Base-by-base conservation (phyloP, 2,329 filamentous ascomycete species). In the Colletotrichum chlorophyti region DNA sequence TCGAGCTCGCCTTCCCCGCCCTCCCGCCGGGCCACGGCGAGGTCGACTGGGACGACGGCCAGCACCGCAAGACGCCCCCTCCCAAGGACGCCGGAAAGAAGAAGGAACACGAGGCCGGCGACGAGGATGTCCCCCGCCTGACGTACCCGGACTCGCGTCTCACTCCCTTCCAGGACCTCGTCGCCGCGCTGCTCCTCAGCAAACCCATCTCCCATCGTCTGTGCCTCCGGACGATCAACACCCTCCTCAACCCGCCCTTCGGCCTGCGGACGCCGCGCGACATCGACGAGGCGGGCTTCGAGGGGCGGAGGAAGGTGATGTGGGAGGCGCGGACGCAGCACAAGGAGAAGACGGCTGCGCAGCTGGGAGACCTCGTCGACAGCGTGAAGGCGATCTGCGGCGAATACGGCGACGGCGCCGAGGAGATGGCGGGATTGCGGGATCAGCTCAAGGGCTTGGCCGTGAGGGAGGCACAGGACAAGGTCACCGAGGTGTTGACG, bases 121-220 rank as follows among this genome's bases (percentile, higher is more conserved):
- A 49, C 4, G 35, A 49, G 3, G 15, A 26, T 4, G 19, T 9
- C 2, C 43, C 35, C 1, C 9, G 21, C 6, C 43, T 61, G 4
- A 49, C 48, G 0, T 61, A 59, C 31, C 55, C 58, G 11, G 45
- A 46, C 27, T 48, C 48, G 6, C n/a, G 64, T 1, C 64, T 76
- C 14, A 75, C 66, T 6, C 72, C 76, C 0, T 79, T 78, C 62
- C 74, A 80, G 64, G 75, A 80, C 59, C 70, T 80, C 2, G 64
- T 79, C 24, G 73, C 70, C 53, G 76, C 77, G 8, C 68, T 77
- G 27, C 67, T 80, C 14, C 68, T 80, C 6, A 76, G 72, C 9
- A 71, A 76, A 8, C 76, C 77, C 1, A 76, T 79, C 41, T 72
- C 72, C 10, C 76, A 80, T 60, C 68, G 66, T 23, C 69, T 80